Base-by-base conservation (phyloP, 495 filamentous ascomycete species). In the Aspergillus diversus region DNA sequence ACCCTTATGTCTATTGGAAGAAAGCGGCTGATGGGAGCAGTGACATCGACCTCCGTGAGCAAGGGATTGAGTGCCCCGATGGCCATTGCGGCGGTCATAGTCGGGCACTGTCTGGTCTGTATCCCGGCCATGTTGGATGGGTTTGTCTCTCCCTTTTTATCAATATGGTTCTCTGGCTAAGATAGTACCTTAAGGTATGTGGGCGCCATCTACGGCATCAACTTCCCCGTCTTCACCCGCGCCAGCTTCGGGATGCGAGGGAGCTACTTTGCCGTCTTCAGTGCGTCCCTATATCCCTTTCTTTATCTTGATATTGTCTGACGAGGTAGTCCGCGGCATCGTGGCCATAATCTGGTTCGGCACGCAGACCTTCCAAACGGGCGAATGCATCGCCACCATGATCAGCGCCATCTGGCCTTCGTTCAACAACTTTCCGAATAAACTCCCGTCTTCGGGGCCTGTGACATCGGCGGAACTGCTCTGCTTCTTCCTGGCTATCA, bases 391-490 rank as follows among this genome's bases (percentile, higher is more conserved):
- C 42, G 76, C 80, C 3, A 80, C 80, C 35, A 75, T 84, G 55
- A 77, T 84, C 48, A 66, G 77, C 59, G 84, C 86, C 13, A 87
- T 87, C 69, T 87, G 85, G 74, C 84, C 83, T 12, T 82, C 78
- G 32, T 87, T 83, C 66, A 75, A 73, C 31, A 69, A 80, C 59
- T 79, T 84, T 57, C 81, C 81, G 0, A 85, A 85, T 60, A 70
- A 79, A 56, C 75, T 85, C 17, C 73, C 82, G 1, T 57, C 60
- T 4, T 65, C 60, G 49, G 75, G 79, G 13, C 77, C 77, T 34
- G 76, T 84, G 55, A 79, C 77, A 27, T 81, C 82, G 31, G 71
- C 81, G 15, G 79, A 71, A 13, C 60, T 84, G 47, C 70, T 83
- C 8, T 81, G 75, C 65, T 77, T 82, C 66, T 78, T 83, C 67